Base-by-base conservation (phyloP, 768 basidiomycete genomes). In the Russula foetens region DNA sequence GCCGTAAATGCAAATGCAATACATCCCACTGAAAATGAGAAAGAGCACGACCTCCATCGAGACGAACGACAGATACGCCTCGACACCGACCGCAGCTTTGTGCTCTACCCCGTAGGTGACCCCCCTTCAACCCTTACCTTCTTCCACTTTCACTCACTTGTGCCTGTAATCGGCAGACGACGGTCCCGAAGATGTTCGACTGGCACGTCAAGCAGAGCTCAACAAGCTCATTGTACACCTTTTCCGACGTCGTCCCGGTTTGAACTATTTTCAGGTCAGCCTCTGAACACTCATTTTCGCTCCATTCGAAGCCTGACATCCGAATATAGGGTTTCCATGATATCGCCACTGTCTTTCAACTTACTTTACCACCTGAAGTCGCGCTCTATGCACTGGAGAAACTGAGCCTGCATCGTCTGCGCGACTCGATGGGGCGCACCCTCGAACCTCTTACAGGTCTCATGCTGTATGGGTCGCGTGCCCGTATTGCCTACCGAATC, bases 31-130 rank as follows among this genome's bases (percentile, higher is more conserved):
- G 35, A 35, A 4, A 7, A 26, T 28, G 52, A 54, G 14, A 35
- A 47, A 45, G 58, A 53, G 28, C 41, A 43, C 35, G 63, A 53
- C 12, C 45, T 76, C 24, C 91, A 93, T 69, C 74, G 72, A 4
- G 94, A 97, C 70, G 94, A 96, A 73, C 84, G 80, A 15, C 94
- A 97, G 73, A 92, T 97, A 62, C 74, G 77, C 59, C 80, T 96
- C 35, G 94, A 97, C 73, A 96, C 94, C 1, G 85, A 94, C 72
- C 83, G 94, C 50, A 93, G 92, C 65, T 98, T 98, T 68, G 90
- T 97, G 57, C 76, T 93, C 63, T 98, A 96, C 74, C 90, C 94
- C 69, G 85, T 84, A 80, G 90, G 92, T 59, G 62, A 63, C 51
- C 23, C 56, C 19, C 46, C 3, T 66, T 29, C 54, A 47, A 29